Conservation (phyloP, 140 eudicot species). For the Stevia rebaudiana region DNA sequence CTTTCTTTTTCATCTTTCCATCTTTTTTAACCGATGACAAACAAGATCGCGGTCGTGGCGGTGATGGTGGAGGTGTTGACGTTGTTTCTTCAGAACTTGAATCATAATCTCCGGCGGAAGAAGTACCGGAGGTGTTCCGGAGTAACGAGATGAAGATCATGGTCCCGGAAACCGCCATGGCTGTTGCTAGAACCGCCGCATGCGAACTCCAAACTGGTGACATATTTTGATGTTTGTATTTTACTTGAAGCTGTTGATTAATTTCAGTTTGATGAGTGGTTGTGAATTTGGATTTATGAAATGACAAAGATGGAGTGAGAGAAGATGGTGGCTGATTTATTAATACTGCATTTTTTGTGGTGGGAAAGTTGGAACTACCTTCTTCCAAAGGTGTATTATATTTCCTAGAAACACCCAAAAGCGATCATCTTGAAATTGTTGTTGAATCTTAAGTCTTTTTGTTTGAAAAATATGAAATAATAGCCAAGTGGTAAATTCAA, state of each 20-base stretch:
- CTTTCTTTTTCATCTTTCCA: constrained; percentile 40
- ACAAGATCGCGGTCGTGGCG: constrained; percentile 31
- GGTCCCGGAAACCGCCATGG: constrained; percentile 48
- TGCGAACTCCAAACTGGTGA: constrained; percentile 32
- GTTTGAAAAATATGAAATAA: too few relatives aligned
- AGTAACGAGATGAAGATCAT: constrained; percentile 32
- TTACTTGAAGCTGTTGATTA: neutral
- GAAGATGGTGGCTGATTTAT: neutral
- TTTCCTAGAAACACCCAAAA: too few relatives aligned
- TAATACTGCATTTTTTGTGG: neutral
- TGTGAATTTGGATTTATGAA: constrained; percentile 2
- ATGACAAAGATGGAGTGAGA: neutral
- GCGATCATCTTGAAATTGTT: too few relatives aligned
- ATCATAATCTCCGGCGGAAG: neutral
- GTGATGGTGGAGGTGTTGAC: too few relatives aligned
- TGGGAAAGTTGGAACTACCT: neutral
- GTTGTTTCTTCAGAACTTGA: neutral
- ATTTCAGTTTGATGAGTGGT: constrained; percentile 5
- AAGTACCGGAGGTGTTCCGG: constrained; percentile 10
- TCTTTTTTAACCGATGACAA: constrained; percentile 41
- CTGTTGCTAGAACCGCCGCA: constrained; percentile 34
- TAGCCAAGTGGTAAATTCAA: too few relatives aligned
- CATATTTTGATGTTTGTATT: constrained; percentile 12
- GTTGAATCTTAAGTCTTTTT: too few relatives aligned
- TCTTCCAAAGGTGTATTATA: neutral